Conservation (phyloP, 495 filamentous ascomycete genomes). For the Alectoria sarmentosa region DNA sequence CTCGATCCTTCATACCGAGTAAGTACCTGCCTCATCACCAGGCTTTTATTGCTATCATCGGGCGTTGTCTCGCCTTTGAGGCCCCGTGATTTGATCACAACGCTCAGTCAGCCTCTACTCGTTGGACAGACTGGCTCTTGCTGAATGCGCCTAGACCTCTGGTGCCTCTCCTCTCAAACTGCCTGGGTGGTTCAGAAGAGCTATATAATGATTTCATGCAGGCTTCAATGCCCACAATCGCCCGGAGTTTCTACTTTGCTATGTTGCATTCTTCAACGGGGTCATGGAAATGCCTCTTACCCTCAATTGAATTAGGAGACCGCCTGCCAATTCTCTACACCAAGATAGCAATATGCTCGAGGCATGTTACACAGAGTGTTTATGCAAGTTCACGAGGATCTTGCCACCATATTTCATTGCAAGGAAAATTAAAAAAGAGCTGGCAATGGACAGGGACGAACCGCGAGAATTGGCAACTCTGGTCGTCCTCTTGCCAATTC, state of each 20-base stretch:
- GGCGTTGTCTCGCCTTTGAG: neutral
- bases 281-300: neutral
- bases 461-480: neutral
- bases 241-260: neutral
- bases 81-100: neutral
- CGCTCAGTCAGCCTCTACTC: neutral
- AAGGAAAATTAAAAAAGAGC: neutral
- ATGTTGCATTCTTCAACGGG: neutral
- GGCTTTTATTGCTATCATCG: neutral
- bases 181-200: neutral
- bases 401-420: neutral
- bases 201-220: neutral
- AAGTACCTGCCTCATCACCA: neutral
- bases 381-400: neutral
- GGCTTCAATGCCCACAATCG: neutral
- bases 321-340: neutral
- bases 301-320: neutral
- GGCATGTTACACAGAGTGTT: neutral
- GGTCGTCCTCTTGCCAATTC: neutral
- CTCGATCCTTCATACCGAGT: neutral
- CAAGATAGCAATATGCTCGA: neutral
- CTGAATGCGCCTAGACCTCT: neutral
- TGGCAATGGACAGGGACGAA: neutral
- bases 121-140: neutral
- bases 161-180: neutral